Percentiles rank a stretch among this genome's conserved stretches.
phyloP scores from a whole-genome alignment of 2,329 filamentous ascomycete species.

The Claviceps digitariae region DNA sequence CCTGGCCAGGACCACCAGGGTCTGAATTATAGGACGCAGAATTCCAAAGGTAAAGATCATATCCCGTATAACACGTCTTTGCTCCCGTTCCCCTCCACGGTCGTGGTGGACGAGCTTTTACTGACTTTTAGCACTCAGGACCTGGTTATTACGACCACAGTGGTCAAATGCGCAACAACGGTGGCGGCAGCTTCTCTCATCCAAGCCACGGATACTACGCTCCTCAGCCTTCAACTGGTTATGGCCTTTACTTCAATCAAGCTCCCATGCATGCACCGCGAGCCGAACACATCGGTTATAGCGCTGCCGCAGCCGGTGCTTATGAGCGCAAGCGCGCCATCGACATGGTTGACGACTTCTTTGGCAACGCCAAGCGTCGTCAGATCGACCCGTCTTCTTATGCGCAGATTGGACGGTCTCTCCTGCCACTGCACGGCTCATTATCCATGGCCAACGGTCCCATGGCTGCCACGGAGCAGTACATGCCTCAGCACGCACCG shows the following conservation, averaged over 20 bases:
- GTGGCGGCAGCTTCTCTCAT: constrained; percentile 41
- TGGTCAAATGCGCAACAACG: constrained; percentile 44
- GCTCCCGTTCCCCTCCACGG: background rate
- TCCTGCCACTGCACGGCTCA: constrained; percentile 67
- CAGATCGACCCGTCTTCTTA: constrained; percentile 85
- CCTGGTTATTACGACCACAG: constrained; percentile 52
- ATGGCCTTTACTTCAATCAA: constrained; percentile 70
- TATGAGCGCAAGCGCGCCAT: constrained; percentile 74
- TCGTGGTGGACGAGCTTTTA: background rate
- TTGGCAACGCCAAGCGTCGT: constrained; percentile 82
- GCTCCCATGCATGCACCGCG: constrained; percentile 39
- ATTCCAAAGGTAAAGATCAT: constrained; percentile 33
- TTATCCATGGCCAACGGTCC: constrained; percentile 45
- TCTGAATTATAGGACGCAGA: constrained; percentile 40
- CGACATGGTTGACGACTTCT: constrained; percentile 86
- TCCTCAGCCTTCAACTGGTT: constrained; percentile 39
- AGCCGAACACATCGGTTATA: constrained; percentile 51
- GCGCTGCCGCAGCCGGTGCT: constrained; percentile 31
- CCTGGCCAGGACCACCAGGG: constrained; percentile 38
- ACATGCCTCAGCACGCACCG: constrained; percentile 32
- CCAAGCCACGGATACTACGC: constrained; percentile 46
- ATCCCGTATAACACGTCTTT: background rate
- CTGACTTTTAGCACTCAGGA: constrained; percentile 24
- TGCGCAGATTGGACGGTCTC: constrained; percentile 75
- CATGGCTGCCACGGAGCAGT: constrained; percentile 34